Base-by-base conservation (phyloP, 2,329 filamentous ascomycete genomes). In the Botrytis elliptica region DNA sequence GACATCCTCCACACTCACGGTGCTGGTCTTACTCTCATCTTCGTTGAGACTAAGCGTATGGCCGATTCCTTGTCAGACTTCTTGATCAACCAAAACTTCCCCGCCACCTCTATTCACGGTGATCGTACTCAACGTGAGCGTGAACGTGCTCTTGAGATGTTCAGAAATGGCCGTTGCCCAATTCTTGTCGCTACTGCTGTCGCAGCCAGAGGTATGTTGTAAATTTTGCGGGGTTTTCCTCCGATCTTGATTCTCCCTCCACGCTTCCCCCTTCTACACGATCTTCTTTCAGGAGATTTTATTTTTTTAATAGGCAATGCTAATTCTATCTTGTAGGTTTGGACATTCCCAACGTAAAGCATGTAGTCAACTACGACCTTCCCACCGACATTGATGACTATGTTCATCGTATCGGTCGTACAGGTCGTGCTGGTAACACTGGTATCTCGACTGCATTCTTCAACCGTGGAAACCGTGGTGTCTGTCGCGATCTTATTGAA, bases 331-430 rank as follows among this genome's bases (percentile, higher is more conserved):
- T n/a, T n/a, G n/a, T n/a, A n/a, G n/a, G n/a, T n/a, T n/a, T n/a
- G n/a, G n/a, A n/a, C n/a, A n/a, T n/a, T n/a, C n/a, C n/a, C n/a
- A n/a, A n/a, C n/a, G n/a, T n/a, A n/a, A n/a, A n/a, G n/a, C n/a
- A n/a, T n/a, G n/a, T n/a, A n/a, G 91, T 99, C 88, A 99, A 99
- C 88, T 99, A 99, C 84, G 96, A 99, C 84, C 89, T 99, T n/a
- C 96, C 96, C 68, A 98, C 95, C 73, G 96, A 98, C 81, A 97
- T 98, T 80, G 96, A 98, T 81, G 96, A 98, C 85, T 99, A 99
- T 80, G 96, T 99, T 74, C 96, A 99, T 85, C 93, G 96, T 84
- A 99, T 99, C 81, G 96, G 96, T 91, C 96, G 96, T 95, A 99
- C 96, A 77, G 96, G 96, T 82, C 96, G 96, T 94, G 96, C 96